A percentile compares a stretch with the other conserved stretches of the same genome.
Evolutionary conservation across 768 basidiomycete species (phyloP).

Genomic region (Pulveroboletus ravenelii): DNA sequence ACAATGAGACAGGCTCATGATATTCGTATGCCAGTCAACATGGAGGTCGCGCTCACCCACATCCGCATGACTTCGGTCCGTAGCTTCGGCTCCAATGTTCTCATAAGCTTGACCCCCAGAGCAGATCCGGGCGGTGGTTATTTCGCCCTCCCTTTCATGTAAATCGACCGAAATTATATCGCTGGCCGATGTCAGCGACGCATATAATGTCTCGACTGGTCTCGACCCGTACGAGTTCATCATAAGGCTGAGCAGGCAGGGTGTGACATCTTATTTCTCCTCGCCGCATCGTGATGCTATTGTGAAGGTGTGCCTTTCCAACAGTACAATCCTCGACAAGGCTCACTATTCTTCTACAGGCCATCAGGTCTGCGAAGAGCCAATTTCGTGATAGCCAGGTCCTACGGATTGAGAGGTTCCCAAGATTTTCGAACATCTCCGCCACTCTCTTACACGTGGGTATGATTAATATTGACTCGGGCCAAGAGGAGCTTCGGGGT

Average conservation of each 20-base stretch:
- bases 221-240: slow-evolving; percentile 78
- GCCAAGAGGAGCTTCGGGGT: slow-evolving; percentile 71
- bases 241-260: slow-evolving; percentile 67
- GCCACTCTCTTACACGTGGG: slow-evolving; percentile 85
- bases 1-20: slow-evolving; percentile 63
- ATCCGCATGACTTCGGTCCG: slow-evolving; percentile 74
- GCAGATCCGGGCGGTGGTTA: slow-evolving; percentile 65
- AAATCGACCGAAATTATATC: slow-evolving; percentile 80
- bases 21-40: slow-evolving; percentile 65
- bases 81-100: background rate
- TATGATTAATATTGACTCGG: slow-evolving; percentile 68
- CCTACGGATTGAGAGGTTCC: slow-evolving; percentile 57
- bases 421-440: slow-evolving; percentile 78
- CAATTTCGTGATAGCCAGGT: slow-evolving; percentile 53
- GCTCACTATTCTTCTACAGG: slow-evolving; percentile 35
- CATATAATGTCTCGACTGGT: slow-evolving; percentile 76
- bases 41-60: slow-evolving; percentile 65
- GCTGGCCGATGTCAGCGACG: slow-evolving; percentile 78
- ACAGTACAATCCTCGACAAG: background rate
- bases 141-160: slow-evolving; percentile 65
- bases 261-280: slow-evolving; percentile 71
- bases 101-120: slow-evolving; percentile 4
- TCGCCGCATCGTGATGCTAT: slow-evolving; percentile 65
- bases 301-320: slow-evolving; percentile 52
- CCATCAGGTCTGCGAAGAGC: slow-evolving; percentile 72